These are phyloP conservation scores for Neurospora hispaniola DNA, from an alignment of 495 filamentous ascomycete species.

Conservation along the genomic window DNA sequence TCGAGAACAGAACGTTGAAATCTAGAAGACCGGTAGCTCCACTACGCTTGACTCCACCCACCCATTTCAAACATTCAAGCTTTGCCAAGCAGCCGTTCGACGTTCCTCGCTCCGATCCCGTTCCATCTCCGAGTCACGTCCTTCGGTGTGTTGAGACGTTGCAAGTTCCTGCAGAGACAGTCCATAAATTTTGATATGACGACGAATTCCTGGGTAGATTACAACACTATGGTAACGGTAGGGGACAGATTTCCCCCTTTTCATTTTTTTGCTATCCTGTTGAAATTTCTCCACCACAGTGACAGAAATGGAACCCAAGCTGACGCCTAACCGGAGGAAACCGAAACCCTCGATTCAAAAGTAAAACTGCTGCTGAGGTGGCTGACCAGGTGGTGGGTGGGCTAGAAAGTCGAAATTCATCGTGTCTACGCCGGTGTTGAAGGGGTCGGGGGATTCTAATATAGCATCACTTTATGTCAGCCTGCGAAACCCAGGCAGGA, in stretches of 20 bases:
- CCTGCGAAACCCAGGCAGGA: neutral
- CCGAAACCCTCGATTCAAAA: slow-evolving; percentile 17
- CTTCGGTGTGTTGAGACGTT: no score
- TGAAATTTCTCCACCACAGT: neutral
- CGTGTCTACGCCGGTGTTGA: slow-evolving; percentile 34
- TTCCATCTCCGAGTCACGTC: neutral
- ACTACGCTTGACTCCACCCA: neutral
- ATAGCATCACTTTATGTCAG: no score
- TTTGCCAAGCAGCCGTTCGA: neutral
- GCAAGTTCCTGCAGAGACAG: no score
- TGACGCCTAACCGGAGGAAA: neutral
- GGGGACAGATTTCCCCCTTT: neutral
- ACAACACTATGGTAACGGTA: neutral
- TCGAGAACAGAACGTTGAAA: no score
- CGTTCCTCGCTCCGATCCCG: neutral
- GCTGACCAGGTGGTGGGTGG: slow-evolving; percentile 37
- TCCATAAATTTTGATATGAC: neutral
- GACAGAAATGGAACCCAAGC: neutral
- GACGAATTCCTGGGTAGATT: neutral
- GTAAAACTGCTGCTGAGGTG: slow-evolving; percentile 38
- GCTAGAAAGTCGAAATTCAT: slow-evolving; percentile 44
- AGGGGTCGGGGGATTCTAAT: slow-evolving; percentile 38
- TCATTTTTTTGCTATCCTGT: no score
- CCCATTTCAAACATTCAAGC: neutral
- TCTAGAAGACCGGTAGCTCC: no score